Conservation (phyloP, 2,329 filamentous ascomycete species). For the Cladophialophora bantiana region DNA sequence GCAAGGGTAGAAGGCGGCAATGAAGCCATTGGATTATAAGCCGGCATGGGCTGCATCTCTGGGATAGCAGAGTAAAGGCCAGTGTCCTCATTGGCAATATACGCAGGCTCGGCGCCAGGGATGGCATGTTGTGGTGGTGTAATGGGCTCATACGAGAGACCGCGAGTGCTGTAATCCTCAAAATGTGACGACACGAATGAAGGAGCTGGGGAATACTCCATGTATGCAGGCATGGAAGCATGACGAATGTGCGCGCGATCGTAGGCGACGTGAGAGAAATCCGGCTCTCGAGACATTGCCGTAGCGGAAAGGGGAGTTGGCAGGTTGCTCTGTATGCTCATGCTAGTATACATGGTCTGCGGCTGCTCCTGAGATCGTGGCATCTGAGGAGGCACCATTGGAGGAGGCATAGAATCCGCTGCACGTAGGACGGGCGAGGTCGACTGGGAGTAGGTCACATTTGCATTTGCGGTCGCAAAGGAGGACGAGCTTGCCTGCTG, state of each 20-base stretch:
- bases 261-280: slow-evolving; percentile 82
- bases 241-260: slow-evolving; percentile 91
- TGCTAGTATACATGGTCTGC: slow-evolving; percentile 74
- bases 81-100: slow-evolving; percentile 97
- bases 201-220: slow-evolving; percentile 97
- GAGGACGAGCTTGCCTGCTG: slow-evolving; percentile 98
- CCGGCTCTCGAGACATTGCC: slow-evolving; percentile 85
- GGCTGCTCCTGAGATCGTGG: slow-evolving; percentile 67
- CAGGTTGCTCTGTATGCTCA: slow-evolving; percentile 73
- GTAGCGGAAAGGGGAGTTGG: slow-evolving; percentile 70
- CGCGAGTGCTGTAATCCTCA: slow-evolving; percentile 96
- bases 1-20: slow-evolving; percentile 84
- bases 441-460: slow-evolving; percentile 74
- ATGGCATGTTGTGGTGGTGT: slow-evolving; percentile 92
- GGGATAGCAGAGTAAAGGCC: slow-evolving; percentile 94
- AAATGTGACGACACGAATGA: slow-evolving; percentile 99
- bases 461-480: slow-evolving; percentile 80
- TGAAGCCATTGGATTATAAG: slow-evolving; percentile 88
- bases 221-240: slow-evolving; percentile 97
- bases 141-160: slow-evolving; percentile 94
- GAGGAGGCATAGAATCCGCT: slow-evolving; percentile 93
- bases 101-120: slow-evolving; percentile 83
- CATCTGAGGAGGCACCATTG: slow-evolving; percentile 75
- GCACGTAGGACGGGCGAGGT: slow-evolving; percentile 88
- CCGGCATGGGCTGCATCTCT: slow-evolving; percentile 78